Evolutionary conservation across 23 red algal genomes (phyloP).

Genomic region (Gracilariopsis chorda): DNA sequence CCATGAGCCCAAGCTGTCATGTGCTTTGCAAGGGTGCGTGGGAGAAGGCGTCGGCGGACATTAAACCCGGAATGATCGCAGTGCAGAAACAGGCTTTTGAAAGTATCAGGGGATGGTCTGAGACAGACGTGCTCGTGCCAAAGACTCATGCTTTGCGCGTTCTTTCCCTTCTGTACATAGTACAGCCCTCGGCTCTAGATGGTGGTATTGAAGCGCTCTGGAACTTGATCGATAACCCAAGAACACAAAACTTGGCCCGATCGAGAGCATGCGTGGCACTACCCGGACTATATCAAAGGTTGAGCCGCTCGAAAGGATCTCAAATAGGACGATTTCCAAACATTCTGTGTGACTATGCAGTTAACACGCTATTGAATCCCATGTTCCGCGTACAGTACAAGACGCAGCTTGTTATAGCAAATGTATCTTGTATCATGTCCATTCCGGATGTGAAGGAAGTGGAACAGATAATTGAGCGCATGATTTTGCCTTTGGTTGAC

Average conservation of each 20-base stretch:
- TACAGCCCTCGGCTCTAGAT: not conserved
- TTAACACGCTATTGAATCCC: not conserved
- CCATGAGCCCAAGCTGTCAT: not conserved
- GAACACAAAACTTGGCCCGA: not conserved
- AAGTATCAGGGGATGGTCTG: not conserved
- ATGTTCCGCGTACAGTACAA: slow-evolving; percentile 30
- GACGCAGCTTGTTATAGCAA: slow-evolving; percentile 36
- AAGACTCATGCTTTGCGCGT: slow-evolving; percentile 32
- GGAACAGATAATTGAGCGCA: slow-evolving; percentile 1
- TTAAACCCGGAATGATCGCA: not conserved
- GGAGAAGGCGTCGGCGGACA: not conserved
- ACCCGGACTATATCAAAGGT: slow-evolving; percentile 1
- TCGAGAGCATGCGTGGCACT: slow-evolving; percentile 28
- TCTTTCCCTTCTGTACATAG: slow-evolving; percentile 7
- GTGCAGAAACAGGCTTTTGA: not conserved
- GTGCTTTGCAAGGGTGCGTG: not conserved
- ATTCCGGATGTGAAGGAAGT: not conserved
- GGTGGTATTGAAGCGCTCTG: slow-evolving; percentile 6
- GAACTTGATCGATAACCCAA: not conserved
- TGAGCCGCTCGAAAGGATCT: not conserved
- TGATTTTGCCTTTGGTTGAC: slow-evolving; percentile 10
- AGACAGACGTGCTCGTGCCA: not conserved
- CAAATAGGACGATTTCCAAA: not conserved
- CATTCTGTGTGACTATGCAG: slow-evolving; percentile 25
- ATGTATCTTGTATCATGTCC: slow-evolving; percentile 15